Conservation (phyloP, 805 yeast genomes). For the Pichia deserticola region DNA sequence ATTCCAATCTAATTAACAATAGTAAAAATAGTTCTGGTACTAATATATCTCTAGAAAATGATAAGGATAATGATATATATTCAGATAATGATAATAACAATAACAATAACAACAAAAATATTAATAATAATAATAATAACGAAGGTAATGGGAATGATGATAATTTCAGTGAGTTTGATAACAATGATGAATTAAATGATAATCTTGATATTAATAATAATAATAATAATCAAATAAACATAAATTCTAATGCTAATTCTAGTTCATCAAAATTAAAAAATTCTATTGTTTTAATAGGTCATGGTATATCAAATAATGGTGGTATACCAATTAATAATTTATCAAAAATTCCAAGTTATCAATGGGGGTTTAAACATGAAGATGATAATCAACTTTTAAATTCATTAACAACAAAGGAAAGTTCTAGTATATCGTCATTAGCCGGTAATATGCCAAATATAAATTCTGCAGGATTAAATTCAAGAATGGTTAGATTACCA, state of each 20-base stretch:
- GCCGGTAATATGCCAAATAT: constrained; percentile 18
- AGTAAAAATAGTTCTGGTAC: no score
- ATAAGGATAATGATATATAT: no score
- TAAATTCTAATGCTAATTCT: not conserved
- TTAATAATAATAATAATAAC: not conserved
- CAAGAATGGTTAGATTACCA: constrained; percentile 25
- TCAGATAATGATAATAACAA: not conserved
- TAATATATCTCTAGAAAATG: no score
- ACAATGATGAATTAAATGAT: not conserved
- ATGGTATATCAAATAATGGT: constrained; percentile 27
- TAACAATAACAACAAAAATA: not conserved
- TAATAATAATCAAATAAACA: not conserved
- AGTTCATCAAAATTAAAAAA: not conserved
- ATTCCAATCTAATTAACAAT: not conserved
- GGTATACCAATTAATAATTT: constrained; percentile 28
- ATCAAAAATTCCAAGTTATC: constrained; percentile 29
- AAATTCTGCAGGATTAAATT: constrained; percentile 21
- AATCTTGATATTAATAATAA: not conserved
- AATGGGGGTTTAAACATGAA: constrained; percentile 27
- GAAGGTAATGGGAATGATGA: not conserved
- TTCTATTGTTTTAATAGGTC: constrained; percentile 24
- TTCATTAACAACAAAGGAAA: constrained; percentile 19
- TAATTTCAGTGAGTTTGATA: not conserved
- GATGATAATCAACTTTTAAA: constrained; percentile 18
- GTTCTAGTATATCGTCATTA: constrained; percentile 17